Evolutionary conservation across 148 eudicot species (phyloP), one percentile per base, ranked within the genome.

Genomic region (Spergularia bocconei): DNA sequence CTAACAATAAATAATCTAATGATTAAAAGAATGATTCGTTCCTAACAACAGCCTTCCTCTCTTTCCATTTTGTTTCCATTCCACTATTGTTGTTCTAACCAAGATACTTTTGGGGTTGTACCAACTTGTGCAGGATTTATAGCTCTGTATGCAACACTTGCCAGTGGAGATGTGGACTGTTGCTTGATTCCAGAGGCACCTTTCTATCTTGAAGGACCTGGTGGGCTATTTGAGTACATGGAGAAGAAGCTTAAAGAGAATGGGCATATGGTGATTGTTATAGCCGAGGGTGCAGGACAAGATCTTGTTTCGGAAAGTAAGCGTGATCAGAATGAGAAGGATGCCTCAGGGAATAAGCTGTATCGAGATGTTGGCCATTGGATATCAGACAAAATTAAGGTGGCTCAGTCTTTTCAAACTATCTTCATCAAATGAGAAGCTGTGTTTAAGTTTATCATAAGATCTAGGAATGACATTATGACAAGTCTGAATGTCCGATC

Each of bases 221-320:
- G 86, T 62, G 86, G 86, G 52, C 79, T 84, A 23, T 84, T 66
- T 74, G 79, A 84, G 71, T 84, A 74, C 44, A 80, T 84, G 57
- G 79, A 80, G 77, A 80, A 78, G 63, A 80, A 61, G 81, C 86
- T 84, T 11, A 80, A 72, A 80, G 84, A 84, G 74, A 84, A 75
- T 50, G 84, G 86, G 19, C 86, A 84, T 61, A 78, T 81, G 77
- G 86, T 84, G 54, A 67, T 84, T 75, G 86, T 84, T 68, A 67
- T 84, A 71, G 86, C 86, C n/a, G 86, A 84, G 80, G 86, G 86
- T 53, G 86, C 86, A 2, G 86, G 84, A 38, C 82, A 84, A 61
- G 77, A 78, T 59, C 82, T 84, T 36, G 79, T 83, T 70, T 74
- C 83, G 3, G 81, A 81, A 77, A 60, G 74, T 77, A 67, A 67